Conservation (phyloP, 2,329 filamentous ascomycete species). For the Diplodia mutila region DNA sequence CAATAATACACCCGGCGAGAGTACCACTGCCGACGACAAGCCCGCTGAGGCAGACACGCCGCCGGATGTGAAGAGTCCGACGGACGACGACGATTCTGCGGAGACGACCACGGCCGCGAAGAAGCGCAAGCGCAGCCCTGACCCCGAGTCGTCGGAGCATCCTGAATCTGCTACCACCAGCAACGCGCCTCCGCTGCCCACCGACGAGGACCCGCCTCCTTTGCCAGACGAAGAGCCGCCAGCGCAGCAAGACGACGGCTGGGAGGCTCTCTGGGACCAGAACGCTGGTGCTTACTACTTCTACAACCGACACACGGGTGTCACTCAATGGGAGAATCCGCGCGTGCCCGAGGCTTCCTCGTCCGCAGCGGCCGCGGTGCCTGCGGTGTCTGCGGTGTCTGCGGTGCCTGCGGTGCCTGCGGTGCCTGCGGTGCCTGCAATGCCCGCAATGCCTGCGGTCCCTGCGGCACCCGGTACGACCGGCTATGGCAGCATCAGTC, state of each 20-base stretch:
- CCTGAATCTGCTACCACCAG: not conserved
- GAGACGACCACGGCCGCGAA: constrained; percentile 8
- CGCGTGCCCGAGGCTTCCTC: constrained; percentile 61
- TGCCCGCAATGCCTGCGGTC: constrained; percentile 1
- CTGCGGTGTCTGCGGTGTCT: constrained; percentile 14
- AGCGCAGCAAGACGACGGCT: constrained; percentile 65
- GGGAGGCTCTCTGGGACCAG: constrained; percentile 79
- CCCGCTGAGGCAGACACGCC: not conserved
- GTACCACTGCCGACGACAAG: not conserved
- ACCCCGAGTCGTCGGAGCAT: not conserved
- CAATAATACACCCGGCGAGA: not conserved
- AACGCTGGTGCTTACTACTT: constrained; percentile 75
- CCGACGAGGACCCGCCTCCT: constrained; percentile 24
- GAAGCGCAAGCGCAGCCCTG: constrained; percentile 25
- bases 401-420: constrained; percentile 19
- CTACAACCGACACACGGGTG: constrained; percentile 76
- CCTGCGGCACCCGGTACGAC: constrained; percentile 33
- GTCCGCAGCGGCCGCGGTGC: constrained; percentile 6
- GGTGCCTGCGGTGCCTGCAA: constrained; percentile 20
- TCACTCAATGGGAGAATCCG: constrained; percentile 85
- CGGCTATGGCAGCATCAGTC: constrained; percentile 35
- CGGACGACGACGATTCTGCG: not conserved
- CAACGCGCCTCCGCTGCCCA: constrained; percentile 18
- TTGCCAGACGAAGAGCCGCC: constrained; percentile 34
- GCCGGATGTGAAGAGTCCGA: not conserved